Evolutionary conservation across 257 asterid genomes (phyloP).

Genomic region (Nicotiana noctiflora): DNA sequence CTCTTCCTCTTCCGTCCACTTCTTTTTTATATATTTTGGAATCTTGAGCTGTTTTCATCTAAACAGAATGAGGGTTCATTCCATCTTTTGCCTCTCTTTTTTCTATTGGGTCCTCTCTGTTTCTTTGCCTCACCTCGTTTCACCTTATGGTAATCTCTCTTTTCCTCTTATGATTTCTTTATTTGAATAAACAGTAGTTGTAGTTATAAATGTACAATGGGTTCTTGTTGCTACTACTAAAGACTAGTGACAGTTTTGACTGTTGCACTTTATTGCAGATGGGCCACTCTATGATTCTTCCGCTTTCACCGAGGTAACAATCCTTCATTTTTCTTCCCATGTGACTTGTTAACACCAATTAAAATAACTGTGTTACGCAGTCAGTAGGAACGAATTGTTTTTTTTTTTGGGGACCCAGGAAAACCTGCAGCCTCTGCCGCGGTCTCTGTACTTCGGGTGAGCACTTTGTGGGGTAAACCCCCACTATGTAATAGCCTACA

Average conservation of each 20-base stretch:
- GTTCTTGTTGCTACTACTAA: background rate
- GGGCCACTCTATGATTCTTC: slow-evolving; percentile 79
- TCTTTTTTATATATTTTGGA: background rate
- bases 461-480: too few relatives aligned
- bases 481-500: too few relatives aligned
- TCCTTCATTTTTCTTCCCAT: background rate
- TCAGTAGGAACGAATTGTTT: too few relatives aligned
- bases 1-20: background rate
- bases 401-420: too few relatives aligned
- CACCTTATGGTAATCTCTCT: slow-evolving; percentile 31
- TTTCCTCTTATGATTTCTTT: background rate
- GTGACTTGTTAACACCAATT: background rate
- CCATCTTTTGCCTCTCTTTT: slow-evolving; percentile 13
- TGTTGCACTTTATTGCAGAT: slow-evolving; percentile 37
- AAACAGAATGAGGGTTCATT: slow-evolving; percentile 16
- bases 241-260: background rate
- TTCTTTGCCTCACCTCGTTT: slow-evolving; percentile 8
- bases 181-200: too few relatives aligned
- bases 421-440: too few relatives aligned
- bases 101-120: slow-evolving; percentile 11
- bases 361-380: too few relatives aligned
- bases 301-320: slow-evolving; percentile 55
- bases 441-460: too few relatives aligned
- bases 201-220: background rate
- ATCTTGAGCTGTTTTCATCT: background rate